Conservation (phyloP, 305 asterid species). For the Andrographis paniculata region DNA sequence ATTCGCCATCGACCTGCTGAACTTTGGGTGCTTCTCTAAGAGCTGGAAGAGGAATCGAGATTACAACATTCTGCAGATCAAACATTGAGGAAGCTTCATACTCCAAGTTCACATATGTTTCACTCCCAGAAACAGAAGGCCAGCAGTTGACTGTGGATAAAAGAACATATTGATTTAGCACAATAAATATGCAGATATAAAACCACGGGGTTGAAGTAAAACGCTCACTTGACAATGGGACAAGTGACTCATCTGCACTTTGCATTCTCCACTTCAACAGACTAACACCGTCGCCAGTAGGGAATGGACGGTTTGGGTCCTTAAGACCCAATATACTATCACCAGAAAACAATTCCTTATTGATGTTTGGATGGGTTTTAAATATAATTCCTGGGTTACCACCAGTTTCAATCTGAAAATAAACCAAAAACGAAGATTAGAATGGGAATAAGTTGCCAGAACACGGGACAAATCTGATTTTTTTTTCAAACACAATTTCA, state of each 20-base stretch:
- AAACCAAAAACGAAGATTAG: conserved; percentile 1
- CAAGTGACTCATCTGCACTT: conserved; percentile 49
- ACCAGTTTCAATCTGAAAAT: conserved; percentile 56
- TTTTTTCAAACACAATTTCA: conserved; percentile 1
- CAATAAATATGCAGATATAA: not conserved
- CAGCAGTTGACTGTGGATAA: conserved; percentile 62
- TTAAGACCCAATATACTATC: conserved; percentile 63
- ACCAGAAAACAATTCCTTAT: conserved; percentile 53
- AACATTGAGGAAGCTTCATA: conserved; percentile 59
- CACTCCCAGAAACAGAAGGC: conserved; percentile 76
- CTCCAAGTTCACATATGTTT: conserved; percentile 67
- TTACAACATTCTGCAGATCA: conserved; percentile 65
- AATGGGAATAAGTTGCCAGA: too few species aligned
- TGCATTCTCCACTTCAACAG: conserved; percentile 79
- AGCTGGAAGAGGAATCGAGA: conserved; percentile 74
- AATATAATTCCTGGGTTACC: conserved; percentile 50
- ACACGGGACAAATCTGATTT: not conserved
- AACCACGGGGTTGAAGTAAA: not conserved
- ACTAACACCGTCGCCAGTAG: conserved; percentile 60
- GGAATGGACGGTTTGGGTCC: conserved; percentile 63
- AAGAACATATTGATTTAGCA: conserved; percentile 1
- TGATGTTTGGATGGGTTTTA: conserved; percentile 73
- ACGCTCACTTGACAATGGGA: conserved; percentile 61
- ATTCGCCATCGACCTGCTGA: conserved; percentile 71
- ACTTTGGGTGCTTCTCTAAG: conserved; percentile 64